Percentiles rank a stretch among this genome's conserved stretches.
Conservation (phyloP, 2,329 filamentous ascomycete species). For the Colletotrichum zoysiae region DNA sequence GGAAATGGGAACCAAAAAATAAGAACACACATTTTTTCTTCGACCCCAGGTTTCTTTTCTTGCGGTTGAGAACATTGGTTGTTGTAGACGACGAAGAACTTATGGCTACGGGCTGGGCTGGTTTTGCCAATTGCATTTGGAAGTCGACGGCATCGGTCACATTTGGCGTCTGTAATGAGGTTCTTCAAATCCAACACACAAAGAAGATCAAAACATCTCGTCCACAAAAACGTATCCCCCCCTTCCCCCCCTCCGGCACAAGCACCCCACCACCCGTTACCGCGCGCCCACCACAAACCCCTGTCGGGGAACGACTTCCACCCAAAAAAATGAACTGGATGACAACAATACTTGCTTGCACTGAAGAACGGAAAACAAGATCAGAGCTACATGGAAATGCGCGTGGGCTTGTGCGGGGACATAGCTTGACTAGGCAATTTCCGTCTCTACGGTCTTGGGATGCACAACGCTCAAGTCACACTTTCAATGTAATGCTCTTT, state of each 20-base stretch:
- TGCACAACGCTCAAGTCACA: neutral
- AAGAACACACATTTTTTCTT: constrained; percentile 23
- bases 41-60: constrained; percentile 31
- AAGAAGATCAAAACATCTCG: constrained; percentile 58
- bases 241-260: neutral
- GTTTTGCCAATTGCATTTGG: constrained; percentile 75
- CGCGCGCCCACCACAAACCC: neutral
- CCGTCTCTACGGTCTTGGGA: neutral
- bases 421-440: neutral
- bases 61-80: constrained; percentile 30
- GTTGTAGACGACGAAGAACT: constrained; percentile 42
- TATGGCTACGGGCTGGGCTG: constrained; percentile 57
- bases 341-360: neutral
- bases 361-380: neutral
- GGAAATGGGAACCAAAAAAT: constrained; percentile 30
- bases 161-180: constrained; percentile 77
- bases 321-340: neutral
- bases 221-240: constrained; percentile 26
- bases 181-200: constrained; percentile 64
- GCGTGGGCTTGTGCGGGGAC: neutral
- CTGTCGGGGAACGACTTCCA: neutral
- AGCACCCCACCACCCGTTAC: neutral
- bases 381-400: neutral
- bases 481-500: neutral
- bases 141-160: constrained; percentile 74